These are phyloP conservation scores for Aspergillus egyptiacus DNA, from an alignment of 495 filamentous ascomycete genomes.

Conservation along the genomic window DNA sequence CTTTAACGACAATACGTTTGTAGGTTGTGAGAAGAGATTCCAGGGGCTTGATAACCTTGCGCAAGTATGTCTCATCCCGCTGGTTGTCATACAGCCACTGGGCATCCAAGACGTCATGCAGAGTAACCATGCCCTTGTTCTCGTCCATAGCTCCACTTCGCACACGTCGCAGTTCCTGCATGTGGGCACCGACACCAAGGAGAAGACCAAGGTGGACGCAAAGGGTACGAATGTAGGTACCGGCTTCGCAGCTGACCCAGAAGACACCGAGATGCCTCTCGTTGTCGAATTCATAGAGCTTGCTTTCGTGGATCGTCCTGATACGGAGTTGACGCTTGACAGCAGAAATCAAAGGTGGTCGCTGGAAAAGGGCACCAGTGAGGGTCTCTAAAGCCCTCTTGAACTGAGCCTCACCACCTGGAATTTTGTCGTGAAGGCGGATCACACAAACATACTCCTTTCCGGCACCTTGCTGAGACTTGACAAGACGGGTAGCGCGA, in stretches of 20 bases:
- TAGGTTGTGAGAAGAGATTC: constrained; percentile 87
- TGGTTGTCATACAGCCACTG: constrained; percentile 92
- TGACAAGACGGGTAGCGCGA: constrained; percentile 92
- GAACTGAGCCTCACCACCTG: constrained; percentile 85
- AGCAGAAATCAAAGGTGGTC: constrained; percentile 92
- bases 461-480: constrained; percentile 96
- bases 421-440: constrained; percentile 84
- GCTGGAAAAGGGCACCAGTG: constrained; percentile 94
- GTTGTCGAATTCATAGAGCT: constrained; percentile 94
- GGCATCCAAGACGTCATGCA: constrained; percentile 94
- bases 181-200: constrained; percentile 91
- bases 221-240: constrained; percentile 95
- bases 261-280: constrained; percentile 96
- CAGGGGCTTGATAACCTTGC: constrained; percentile 80
- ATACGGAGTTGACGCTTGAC: constrained; percentile 98
- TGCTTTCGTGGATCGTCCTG: constrained; percentile 91
- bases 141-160: constrained; percentile 93
- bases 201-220: constrained; percentile 93
- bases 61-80: constrained; percentile 79
- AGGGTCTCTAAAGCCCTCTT: constrained; percentile 85
- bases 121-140: constrained; percentile 75
- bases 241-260: constrained; percentile 98
- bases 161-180: constrained; percentile 96
- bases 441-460: constrained; percentile 87
- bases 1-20: constrained; percentile 96